These are phyloP conservation scores for Basidiobolus heterosporus DNA, from an alignment of 371 early-diverging fungal genomes.

Conservation along the genomic window DNA sequence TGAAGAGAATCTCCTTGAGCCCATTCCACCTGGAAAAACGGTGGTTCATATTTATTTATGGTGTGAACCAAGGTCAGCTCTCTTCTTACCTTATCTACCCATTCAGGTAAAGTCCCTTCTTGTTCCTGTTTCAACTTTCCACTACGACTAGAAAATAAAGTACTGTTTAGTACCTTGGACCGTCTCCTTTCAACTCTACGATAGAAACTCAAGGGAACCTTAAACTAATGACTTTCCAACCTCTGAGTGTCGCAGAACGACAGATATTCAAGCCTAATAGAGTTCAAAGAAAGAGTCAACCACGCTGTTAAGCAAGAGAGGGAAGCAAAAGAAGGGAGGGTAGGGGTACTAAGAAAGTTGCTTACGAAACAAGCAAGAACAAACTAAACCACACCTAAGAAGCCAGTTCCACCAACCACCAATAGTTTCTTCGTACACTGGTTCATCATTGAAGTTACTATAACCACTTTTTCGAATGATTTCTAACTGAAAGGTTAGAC, in stretches of 20 bases:
- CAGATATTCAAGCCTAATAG: constrained; percentile 44
- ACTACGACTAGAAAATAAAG: constrained; percentile 18
- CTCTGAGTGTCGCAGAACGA: constrained; percentile 34
- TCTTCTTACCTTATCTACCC: constrained; percentile 21
- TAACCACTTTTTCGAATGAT: constrained; percentile 1
- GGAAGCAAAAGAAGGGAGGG: no score
- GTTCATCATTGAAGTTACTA: constrained; percentile 9
- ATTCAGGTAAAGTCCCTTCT: constrained; percentile 15
- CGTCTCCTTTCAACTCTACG: constrained; percentile 7
- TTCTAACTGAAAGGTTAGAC: no score
- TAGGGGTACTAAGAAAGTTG: no score
- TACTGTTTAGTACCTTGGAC: background rate
- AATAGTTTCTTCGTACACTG: constrained; percentile 28
- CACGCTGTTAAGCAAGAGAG: background rate
- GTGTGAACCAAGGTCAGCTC: background rate
- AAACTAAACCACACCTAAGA: background rate
- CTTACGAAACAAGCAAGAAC: no score
- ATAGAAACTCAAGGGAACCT: constrained; percentile 24
- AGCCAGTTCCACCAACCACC: constrained; percentile 56
- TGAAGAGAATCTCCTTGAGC: constrained; percentile 43
- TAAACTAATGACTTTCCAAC: constrained; percentile 61
- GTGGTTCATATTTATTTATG: background rate
- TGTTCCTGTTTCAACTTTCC: constrained; percentile 19
- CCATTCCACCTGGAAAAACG: constrained; percentile 29
- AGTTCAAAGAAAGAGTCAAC: no score